phyloP scores from a whole-genome alignment of 345 rosid species.

The Gossypium sturtianum region DNA sequence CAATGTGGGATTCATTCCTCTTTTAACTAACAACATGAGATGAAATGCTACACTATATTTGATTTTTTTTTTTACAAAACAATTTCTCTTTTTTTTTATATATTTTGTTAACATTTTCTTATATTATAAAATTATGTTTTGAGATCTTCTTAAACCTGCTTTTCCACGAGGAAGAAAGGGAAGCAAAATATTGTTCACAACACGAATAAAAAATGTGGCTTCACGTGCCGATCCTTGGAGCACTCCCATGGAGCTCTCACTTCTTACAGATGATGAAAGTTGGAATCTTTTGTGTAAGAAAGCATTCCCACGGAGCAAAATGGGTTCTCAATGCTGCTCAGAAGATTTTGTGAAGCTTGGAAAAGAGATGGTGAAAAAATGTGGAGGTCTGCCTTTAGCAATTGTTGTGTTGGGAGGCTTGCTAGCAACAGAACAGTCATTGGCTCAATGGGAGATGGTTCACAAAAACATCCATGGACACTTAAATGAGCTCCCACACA shows the following conservation, averaged over 20 bases:
- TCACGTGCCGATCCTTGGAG: neutral
- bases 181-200: slow-evolving; percentile 7
- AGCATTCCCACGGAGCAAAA: neutral
- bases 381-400: slow-evolving; percentile 19
- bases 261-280: neutral
- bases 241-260: neutral
- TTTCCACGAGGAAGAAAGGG: neutral
- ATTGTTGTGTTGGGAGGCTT: slow-evolving; percentile 13
- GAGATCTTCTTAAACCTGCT: neutral
- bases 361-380: slow-evolving; percentile 8
- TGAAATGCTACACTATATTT: no score
- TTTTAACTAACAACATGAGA: no score
- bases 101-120: no score
- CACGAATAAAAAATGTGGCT: neutral
- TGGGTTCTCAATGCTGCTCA: neutral
- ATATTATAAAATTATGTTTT: no score
- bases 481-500: neutral
- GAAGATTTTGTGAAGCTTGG: neutral
- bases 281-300: neutral
- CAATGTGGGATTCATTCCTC: no score
- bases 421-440: neutral
- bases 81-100: no score
- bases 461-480: neutral
- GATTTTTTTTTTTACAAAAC: no score
- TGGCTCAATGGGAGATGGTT: neutral